These are phyloP conservation scores for Talaromyces trachyspermus DNA, from an alignment of 495 filamentous ascomycete genomes.

Conservation along the genomic window DNA sequence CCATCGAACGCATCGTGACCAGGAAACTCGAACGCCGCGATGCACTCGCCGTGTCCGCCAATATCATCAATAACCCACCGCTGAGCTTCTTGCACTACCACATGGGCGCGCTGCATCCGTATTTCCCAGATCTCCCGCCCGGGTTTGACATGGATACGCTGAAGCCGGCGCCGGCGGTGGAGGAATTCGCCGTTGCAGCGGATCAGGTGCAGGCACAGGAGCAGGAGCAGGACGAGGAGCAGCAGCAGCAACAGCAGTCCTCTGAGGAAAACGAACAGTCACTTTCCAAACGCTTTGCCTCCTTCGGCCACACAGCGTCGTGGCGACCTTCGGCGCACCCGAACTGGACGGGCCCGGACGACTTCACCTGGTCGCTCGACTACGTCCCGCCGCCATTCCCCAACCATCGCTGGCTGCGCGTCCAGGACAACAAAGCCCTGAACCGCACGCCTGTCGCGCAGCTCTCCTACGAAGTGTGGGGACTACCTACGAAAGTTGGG, in stretches of 20 bases:
- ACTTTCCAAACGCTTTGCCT: not conserved
- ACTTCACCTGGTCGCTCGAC: not conserved
- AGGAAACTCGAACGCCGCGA: constrained; percentile 33
- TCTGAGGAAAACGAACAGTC: too few species aligned
- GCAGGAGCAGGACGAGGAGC: not conserved
- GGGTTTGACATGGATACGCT: not conserved
- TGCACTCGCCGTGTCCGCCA: constrained; percentile 35
- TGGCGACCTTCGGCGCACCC: not conserved
- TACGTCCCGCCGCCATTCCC: not conserved
- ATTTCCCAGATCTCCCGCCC: constrained; percentile 26
- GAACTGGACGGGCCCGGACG: not conserved
- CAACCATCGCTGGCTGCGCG: not conserved
- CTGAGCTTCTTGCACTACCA: constrained; percentile 37
- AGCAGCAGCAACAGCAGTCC: not conserved
- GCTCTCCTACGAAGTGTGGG: not conserved
- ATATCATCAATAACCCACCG: constrained; percentile 37
- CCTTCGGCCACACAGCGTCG: not conserved
- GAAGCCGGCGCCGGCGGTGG: too few species aligned
- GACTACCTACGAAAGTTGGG: constrained; percentile 12
- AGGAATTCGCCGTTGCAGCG: too few species aligned
- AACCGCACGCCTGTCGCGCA: not conserved
- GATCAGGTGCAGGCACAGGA: not conserved
- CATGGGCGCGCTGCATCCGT: constrained; percentile 34
- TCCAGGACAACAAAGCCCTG: not conserved
- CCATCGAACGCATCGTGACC: constrained; percentile 34